phyloP scores from a whole-genome alignment of 768 basidiomycete species.

The Thelephora ganbajun region DNA sequence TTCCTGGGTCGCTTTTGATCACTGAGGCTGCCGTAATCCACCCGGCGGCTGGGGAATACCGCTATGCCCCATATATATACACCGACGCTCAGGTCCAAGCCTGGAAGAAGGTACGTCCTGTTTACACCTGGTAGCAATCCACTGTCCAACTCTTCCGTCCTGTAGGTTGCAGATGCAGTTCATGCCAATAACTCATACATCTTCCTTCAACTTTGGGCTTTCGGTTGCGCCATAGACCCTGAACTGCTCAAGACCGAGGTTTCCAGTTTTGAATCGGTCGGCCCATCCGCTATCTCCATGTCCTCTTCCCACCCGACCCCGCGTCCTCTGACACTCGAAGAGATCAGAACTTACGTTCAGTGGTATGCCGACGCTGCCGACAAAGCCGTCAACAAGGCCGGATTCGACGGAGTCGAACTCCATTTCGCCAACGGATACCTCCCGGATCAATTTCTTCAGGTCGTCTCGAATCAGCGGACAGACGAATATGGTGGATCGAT shows the following conservation, averaged over 20 bases:
- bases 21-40: constrained; percentile 44
- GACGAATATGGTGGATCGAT: constrained; percentile 36
- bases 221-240: constrained; percentile 28
- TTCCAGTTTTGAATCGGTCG: constrained; percentile 3
- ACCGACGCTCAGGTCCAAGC: constrained; percentile 37
- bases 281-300: constrained; percentile 13
- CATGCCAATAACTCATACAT: constrained; percentile 40
- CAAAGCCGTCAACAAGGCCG: constrained; percentile 16
- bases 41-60: constrained; percentile 31
- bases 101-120: constrained; percentile 31
- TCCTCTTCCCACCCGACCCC: constrained; percentile 7
- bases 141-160: not conserved
- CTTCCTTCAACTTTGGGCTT: constrained; percentile 43
- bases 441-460: constrained; percentile 27
- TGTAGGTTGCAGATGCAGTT: constrained; percentile 39
- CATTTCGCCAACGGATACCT: constrained; percentile 19
- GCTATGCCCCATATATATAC: constrained; percentile 49
- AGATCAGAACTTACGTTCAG: constrained; percentile 23
- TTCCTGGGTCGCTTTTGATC: constrained; percentile 40
- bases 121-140: not conserved
- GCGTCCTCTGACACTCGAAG: constrained; percentile 14
- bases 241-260: constrained; percentile 23
- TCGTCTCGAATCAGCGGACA: constrained; percentile 25
- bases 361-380: constrained; percentile 11
- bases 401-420: constrained; percentile 17